These are phyloP conservation scores for Ogataea corticis DNA, from an alignment of 805 yeast genomes.

Conservation along the genomic window DNA sequence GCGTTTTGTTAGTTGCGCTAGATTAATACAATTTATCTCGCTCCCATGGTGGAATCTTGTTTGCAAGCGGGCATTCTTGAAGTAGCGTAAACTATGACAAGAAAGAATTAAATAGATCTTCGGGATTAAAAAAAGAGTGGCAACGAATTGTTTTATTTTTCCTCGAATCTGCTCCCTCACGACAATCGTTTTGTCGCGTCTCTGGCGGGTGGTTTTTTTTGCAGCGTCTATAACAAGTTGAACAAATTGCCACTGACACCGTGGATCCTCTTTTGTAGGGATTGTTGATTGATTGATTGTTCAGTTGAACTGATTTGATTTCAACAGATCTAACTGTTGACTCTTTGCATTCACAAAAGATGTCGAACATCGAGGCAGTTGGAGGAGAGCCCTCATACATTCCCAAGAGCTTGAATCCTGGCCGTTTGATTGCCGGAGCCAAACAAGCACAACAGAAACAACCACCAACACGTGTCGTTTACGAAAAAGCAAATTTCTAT, in stretches of 20 bases:
- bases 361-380: constrained; percentile 10
- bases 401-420: constrained; percentile 17
- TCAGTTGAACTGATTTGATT: constrained; percentile 1
- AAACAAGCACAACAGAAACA: constrained; percentile 16
- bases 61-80: too few relatives aligned
- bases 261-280: background rate
- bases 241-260: background rate
- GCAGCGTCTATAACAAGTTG: constrained; percentile 6
- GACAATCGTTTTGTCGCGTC: constrained; percentile 3
- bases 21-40: too few relatives aligned
- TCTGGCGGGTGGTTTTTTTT: constrained; percentile 12
- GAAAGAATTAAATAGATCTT: too few relatives aligned
- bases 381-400: constrained; percentile 15
- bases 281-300: background rate
- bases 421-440: constrained; percentile 11
- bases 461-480: constrained; percentile 32
- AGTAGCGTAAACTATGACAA: too few relatives aligned
- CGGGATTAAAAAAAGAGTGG: too few relatives aligned
- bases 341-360: constrained; percentile 1
- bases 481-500: constrained; percentile 59
- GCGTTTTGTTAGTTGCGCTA: too few relatives aligned
- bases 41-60: too few relatives aligned
- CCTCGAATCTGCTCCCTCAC: background rate
- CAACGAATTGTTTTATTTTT: too few relatives aligned
- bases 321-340: constrained; percentile 4